Base-by-base conservation (phyloP, 164 flowering plant genomes). In the Vitis cinerea region DNA sequence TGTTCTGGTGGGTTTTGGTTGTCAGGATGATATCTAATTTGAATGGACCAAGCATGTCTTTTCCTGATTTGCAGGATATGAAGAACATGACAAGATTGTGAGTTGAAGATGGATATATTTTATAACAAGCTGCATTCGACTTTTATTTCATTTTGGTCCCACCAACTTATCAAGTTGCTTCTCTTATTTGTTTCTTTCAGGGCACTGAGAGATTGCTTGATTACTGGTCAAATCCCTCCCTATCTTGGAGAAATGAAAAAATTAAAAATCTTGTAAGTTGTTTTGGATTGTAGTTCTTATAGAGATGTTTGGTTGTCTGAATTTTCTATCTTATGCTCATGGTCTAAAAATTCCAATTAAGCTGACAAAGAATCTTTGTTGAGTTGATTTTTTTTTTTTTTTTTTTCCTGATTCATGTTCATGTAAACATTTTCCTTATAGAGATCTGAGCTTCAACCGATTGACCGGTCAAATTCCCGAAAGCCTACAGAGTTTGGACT, bases 21-120 rank as follows among this genome's bases (percentile, higher is more conserved):
- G 14, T 54, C 82, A 91, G 97, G 97, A 89, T 88, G 83, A 87
- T 94, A 56, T 70, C 94, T 67, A 97, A 91, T 82, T 78, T 94
- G 79, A 80, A 64, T 11, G 93, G 88, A 59, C 44, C 87, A 50
- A 73, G 59, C 63, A 67, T 65, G 44, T 14, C 12, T 9, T 88
- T 94, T 69, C 98, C 98, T 5, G 71, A 84, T 65, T 71, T 94
- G 66, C 65, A 59, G 70, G 65, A 69, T 15, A 53, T 85, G 89
- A 80, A 1, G 61, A 47, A 70, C 0, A 8, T 94, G 74, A 10
- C 49, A 50, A 3, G 8, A 51, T 56, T 94, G 98, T 94, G 73
- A 88, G 97, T 83, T 83, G 56, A 61, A 68, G 10, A 17, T 4
- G 13, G 2, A 9, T 17, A 3, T 19, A 15, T 58, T 14, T 13